Percentiles rank a stretch among this genome's conserved stretches.
phyloP scores from a whole-genome alignment of 164 flowering plant species.

The Vitis amurensis region DNA sequence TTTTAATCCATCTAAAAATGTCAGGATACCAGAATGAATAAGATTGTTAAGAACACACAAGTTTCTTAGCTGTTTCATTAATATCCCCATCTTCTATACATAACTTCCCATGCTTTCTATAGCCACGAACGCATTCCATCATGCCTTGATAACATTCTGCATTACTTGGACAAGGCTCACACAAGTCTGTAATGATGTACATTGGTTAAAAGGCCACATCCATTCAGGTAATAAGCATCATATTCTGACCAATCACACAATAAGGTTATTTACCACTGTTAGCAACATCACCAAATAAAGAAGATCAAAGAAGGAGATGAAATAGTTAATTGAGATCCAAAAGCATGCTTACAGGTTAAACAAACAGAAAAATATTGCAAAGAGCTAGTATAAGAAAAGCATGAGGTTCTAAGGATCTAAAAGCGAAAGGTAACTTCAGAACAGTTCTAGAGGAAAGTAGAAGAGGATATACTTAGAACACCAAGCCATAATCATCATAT shows the following conservation, averaged over 20 bases:
- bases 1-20: not conserved
- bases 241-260: not conserved
- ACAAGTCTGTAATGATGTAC: conserved; percentile 46
- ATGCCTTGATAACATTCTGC: conserved; percentile 70
- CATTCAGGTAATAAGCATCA: not conserved
- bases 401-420: too few relatives aligned
- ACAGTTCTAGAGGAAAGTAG: too few relatives aligned
- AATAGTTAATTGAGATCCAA: too few relatives aligned
- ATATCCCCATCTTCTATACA: conserved; percentile 89
- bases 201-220: conserved; percentile 10
- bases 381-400: too few relatives aligned
- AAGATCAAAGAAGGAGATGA: too few relatives aligned
- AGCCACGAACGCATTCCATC: conserved; percentile 73
- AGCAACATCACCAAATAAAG: too few relatives aligned
- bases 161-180: conserved; percentile 85
- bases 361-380: too few relatives aligned
- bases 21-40: conserved; percentile 10
- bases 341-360: too few relatives aligned
- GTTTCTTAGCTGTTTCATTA: conserved; percentile 63
- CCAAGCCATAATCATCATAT: too few relatives aligned
- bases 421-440: too few relatives aligned
- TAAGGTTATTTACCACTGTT: too few relatives aligned
- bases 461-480: too few relatives aligned
- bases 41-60: conserved; percentile 47
- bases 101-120: conserved; percentile 55